Evolutionary conservation across 2,329 filamentous ascomycete genomes (phyloP).

Genomic region (Colletotrichum melonis): DNA sequence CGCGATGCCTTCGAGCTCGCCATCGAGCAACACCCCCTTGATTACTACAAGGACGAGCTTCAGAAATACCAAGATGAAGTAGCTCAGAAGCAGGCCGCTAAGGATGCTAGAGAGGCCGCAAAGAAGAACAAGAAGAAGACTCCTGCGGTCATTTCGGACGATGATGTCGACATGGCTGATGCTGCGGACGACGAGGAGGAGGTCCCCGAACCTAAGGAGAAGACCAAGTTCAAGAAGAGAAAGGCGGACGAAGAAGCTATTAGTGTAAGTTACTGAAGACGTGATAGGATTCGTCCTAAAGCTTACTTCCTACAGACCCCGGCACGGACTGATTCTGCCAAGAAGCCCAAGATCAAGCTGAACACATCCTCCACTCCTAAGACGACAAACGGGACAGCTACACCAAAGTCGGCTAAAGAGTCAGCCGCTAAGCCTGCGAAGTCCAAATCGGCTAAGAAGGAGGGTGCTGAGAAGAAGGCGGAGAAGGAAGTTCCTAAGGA

Average conservation of each 20-base stretch:
- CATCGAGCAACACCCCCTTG: slow-evolving; percentile 79
- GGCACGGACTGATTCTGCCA: slow-evolving; percentile 70
- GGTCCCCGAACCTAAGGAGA: slow-evolving; percentile 73
- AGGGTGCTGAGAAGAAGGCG: slow-evolving; percentile 67
- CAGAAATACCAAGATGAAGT: slow-evolving; percentile 75
- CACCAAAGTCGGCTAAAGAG: slow-evolving; percentile 67
- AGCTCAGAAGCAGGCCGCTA: slow-evolving; percentile 66
- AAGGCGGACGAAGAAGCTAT: slow-evolving; percentile 85
- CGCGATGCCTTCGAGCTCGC: slow-evolving; percentile 84
- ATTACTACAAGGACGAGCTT: slow-evolving; percentile 87
- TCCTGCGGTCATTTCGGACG: slow-evolving; percentile 62
- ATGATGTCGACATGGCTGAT: slow-evolving; percentile 72
- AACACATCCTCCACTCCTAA: slow-evolving; percentile 76
- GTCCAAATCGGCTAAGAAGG: slow-evolving; percentile 66
- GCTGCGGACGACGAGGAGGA: slow-evolving; percentile 69
- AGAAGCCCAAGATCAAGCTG: slow-evolving; percentile 76
- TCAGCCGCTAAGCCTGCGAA: slow-evolving; percentile 63
- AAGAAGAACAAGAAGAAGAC: slow-evolving; percentile 62
- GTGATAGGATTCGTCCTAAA: neutral
- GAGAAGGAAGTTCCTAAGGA: slow-evolving; percentile 65
- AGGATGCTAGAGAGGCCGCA: slow-evolving; percentile 58
- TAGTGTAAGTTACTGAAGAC: slow-evolving; percentile 51
- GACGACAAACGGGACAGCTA: slow-evolving; percentile 70
- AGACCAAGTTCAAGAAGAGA: slow-evolving; percentile 80
- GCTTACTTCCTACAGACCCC: slow-evolving; percentile 55